Evolutionary conservation across 345 rosid species (phyloP), one percentile per base, ranked within the genome.

Genomic region (Eucalyptus regnans): DNA sequence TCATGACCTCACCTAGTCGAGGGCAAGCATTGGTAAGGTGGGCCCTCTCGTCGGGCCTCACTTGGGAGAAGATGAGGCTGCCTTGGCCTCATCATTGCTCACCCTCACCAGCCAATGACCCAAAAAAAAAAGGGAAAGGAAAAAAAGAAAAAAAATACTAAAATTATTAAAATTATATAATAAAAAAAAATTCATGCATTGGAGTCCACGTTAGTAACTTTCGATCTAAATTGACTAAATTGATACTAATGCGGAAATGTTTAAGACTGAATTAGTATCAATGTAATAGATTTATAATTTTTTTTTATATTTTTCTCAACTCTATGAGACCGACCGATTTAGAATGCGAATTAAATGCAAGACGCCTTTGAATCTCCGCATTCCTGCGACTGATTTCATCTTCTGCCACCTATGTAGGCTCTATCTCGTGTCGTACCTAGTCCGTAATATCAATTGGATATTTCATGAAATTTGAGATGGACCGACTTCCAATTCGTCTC

Each of bases 251-350:
- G 2, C 22, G 0, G 1, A 60, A 60, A 60, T 60, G 7, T 60
- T 60, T 60, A 60, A 0, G 0, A 60, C 0, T 3, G 0, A 60
- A 11, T 60, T 27, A 27, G 0, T 23, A 60, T 0, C 0, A 0
- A 27, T 5, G 1, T 0, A 60, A 60, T 27, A 25, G 0, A 27
- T 60, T 60, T 60, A 60, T 12, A 6, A 27, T 27, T 12, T 60
- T 60, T 60, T 60, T n/a, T n/a, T n/a, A n/a, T 27, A 12, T 11
- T 5, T 60, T 60, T 52, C 6, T 0, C 7, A 29, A 18, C 0
- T 10, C 31, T 25, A 27, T 6, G 0, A 60, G 66, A 11, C 15
- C 1, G 1, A 11, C 3, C 0, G 2, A 18, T 52, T 52, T 52
- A 52, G 56, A 7, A 52, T 52, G 56, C 0, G 31, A 60, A 27